phyloP scores from a whole-genome alignment of 2,329 filamentous ascomycete species.

The Biscogniauxia marginata region DNA sequence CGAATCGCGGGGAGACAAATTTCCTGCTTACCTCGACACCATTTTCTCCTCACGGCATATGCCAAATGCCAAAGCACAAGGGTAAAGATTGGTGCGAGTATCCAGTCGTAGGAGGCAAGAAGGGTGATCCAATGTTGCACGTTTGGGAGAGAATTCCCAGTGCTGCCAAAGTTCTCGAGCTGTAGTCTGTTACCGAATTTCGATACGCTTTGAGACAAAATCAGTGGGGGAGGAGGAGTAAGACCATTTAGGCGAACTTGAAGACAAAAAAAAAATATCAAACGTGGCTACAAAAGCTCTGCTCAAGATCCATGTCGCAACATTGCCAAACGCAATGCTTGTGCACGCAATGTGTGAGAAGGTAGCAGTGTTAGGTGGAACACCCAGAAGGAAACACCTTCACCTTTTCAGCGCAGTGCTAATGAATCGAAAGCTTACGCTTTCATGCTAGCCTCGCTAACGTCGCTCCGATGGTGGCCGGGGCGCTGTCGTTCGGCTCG shows the following conservation, averaged over 20 bases:
- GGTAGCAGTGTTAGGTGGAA: background rate
- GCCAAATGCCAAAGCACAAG: background rate
- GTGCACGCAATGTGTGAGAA: background rate
- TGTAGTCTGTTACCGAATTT: background rate
- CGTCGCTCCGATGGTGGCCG: background rate
- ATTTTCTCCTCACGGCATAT: background rate
- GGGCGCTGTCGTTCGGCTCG: constrained; percentile 21
- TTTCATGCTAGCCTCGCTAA: background rate
- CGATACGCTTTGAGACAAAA: background rate
- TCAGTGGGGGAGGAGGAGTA: background rate
- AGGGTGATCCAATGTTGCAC: background rate
- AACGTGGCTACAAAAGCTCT: background rate
- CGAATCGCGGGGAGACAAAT: no score
- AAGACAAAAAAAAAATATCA: background rate
- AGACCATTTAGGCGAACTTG: background rate
- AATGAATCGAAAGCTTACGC: background rate
- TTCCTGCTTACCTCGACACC: no score
- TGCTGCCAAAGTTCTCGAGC: background rate
- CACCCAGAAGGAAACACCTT: background rate
- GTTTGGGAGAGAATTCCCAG: background rate
- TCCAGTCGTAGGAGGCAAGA: background rate
- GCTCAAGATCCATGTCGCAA: no score
- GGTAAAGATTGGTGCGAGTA: background rate
- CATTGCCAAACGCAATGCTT: background rate
- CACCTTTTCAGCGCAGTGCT: no score